Evolutionary conservation across 2,329 filamentous ascomycete genomes (phyloP), one percentile per base, ranked within the genome.

Genomic region (Fusarium newnesense): DNA sequence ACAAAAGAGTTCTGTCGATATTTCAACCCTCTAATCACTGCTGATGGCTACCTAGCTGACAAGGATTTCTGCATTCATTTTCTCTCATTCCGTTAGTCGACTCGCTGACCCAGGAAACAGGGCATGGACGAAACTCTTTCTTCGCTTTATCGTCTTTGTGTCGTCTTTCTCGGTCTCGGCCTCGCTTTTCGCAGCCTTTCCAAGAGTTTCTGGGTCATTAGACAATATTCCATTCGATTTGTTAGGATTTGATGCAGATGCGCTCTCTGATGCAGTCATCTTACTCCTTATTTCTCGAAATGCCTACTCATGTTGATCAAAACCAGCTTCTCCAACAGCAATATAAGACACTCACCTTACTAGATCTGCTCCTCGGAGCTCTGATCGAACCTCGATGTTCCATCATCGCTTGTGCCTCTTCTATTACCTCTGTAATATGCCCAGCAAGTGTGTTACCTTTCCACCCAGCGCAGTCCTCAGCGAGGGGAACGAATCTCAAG

Each of bases 401-500:
- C 16, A 18, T 18, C 26, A 42, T 30, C 16, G 49, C 12, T 8
- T 64, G 63, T 5, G 21, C 47, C 13, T 64, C 66, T 34, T 69
- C 73, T 6, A 49, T 49, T 11, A 53, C 60, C 13, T 77, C 72
- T 24, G 66, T 52, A 60, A 94, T 89, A 75, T 93, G 90, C 18
- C 90, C 89, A 24, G 89, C 85, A 21, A 93, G 84, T 0, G 94
- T 97, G 72, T 85, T 90, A 16, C 93, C 92, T 60, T 91, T 91
- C 59, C 87, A 91, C 1, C 92, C 94, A 21, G 94, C 82, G 70
- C 92, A 92, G 63, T 94, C 92, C 76, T 96, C 93, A 0, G 87
- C 80, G 9, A 94, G 88, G 2, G 92, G 84, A 11, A 90, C 82
- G 76, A 96, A 97, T 39, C 91, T 90, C 63, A 97, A 83, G 39